Evolutionary conservation across 2,329 filamentous ascomycete genomes (phyloP).

Genomic region (Dactylellina haptotyla): DNA sequence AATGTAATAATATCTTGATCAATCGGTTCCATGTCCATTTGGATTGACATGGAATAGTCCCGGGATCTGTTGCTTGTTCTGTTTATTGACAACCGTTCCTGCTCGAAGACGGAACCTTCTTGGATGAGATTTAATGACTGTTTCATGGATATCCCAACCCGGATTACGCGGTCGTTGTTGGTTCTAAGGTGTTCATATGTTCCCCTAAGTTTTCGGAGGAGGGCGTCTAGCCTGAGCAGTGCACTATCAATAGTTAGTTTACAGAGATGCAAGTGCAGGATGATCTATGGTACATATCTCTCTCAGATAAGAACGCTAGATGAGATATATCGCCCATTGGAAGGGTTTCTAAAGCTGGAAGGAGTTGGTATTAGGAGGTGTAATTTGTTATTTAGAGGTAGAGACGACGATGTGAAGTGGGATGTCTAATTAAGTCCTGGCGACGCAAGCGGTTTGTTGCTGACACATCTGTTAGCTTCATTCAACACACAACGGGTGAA

Average conservation of each 20-base stretch:
- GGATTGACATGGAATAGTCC: slow-evolving; percentile 17
- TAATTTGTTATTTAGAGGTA: too few relatives aligned
- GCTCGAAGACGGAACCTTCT: slow-evolving; percentile 56
- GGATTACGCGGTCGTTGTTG: slow-evolving; percentile 56
- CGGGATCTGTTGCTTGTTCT: slow-evolving; percentile 38
- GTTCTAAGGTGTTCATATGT: slow-evolving; percentile 54
- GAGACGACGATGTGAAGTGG: too few relatives aligned
- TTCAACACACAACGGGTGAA: too few relatives aligned
- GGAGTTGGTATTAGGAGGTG: not conserved
- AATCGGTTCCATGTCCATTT: slow-evolving; percentile 33
- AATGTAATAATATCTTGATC: slow-evolving; percentile 44
- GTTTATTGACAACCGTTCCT: slow-evolving; percentile 54
- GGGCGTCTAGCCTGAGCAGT: slow-evolving; percentile 56
- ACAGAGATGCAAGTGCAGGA: not conserved
- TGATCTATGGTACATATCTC: slow-evolving; percentile 11
- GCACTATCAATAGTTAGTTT: not conserved
- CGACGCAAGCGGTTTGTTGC: too few relatives aligned
- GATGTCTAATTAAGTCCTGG: too few relatives aligned
- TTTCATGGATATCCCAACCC: slow-evolving; percentile 56
- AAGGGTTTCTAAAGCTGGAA: too few relatives aligned
- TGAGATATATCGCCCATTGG: not conserved
- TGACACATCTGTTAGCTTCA: too few relatives aligned
- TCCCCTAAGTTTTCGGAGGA: slow-evolving; percentile 53
- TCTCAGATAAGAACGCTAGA: not conserved
- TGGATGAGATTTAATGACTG: slow-evolving; percentile 55